phyloP scores from a whole-genome alignment of 129 eudicot species.

The Flaveria sonorensis region DNA sequence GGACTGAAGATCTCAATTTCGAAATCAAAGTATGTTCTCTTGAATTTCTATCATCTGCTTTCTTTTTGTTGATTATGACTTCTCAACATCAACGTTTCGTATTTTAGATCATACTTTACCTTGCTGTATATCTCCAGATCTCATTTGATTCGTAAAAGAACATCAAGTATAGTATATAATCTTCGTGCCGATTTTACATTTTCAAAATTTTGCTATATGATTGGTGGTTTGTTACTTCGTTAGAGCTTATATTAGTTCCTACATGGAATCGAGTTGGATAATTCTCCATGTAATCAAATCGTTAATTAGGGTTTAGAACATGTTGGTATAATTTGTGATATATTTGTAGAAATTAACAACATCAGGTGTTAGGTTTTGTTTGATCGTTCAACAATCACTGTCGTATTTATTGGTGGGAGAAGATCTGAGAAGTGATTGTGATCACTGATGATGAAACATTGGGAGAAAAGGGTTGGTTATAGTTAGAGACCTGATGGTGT shows the following conservation, averaged over 20 bases:
- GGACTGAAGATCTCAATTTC: constrained; percentile 9
- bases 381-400: neutral
- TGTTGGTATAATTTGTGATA: neutral
- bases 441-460: too few relatives aligned
- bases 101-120: neutral
- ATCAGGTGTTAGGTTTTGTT: neutral
- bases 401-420: neutral
- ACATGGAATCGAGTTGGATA: neutral
- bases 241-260: neutral
- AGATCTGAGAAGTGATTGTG: neutral
- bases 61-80: neutral
- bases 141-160: neutral
- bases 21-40: neutral
- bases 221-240: neutral
- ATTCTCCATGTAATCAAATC: neutral
- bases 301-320: neutral
- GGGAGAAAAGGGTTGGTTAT: neutral
- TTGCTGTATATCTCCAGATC: neutral
- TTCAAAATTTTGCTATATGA: neutral
- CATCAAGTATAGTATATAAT: neutral
- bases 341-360: neutral
- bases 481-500: constrained; percentile 15
- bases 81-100: constrained; percentile 13
- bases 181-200: neutral
- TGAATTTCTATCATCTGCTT: neutral